Base-by-base conservation (phyloP, 208 protist genomes). In the Leishmania lainsoni region DNA sequence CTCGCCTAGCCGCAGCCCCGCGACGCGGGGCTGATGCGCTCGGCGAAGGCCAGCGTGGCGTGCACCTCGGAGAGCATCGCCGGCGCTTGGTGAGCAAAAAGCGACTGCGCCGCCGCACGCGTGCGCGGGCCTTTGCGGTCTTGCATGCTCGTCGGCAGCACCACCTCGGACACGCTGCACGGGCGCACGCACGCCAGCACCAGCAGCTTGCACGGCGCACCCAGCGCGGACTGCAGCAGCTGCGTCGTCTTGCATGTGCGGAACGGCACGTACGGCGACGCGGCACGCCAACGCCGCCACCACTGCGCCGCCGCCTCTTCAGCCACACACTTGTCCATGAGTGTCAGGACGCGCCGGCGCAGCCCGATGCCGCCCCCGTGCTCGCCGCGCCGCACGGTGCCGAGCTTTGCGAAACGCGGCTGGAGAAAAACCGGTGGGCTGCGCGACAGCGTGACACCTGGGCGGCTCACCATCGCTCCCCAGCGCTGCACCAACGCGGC, bases 171-270 rank as follows among this genome's bases (percentile, higher is more conserved):
- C 77, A 85, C 76, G 54, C 68, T 52, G 84, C 84, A 88, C 65
- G 94, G 91, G 83, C 89, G 93, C 51, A 98, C 82, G 75, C 93
- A 97, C 6, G 92, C 86, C 52, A 98, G 80, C 63, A 96, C 85
- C 32, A 96, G 81, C 63, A 89, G 89, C 61, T 84, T 89, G 79
- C 87, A 91, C 80, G 91, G 88, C 35, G 88, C 71, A 26, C 82
- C 82, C 4, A 98, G 84, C 26, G 92, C 87, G 29, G 91, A 87
- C 86, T 92, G 87, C 48, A 98, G 81, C 74, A 98, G 85, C 69
- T 91, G 87, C 73, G 94, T 97, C 73, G 95, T 86, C 77, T 91
- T 94, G 77, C 88, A 93, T 70, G 93, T 81, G 74, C 92, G 81
- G 78, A 95, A 97, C 20, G 93, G 93, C 17, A 94, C 81, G 81